phyloP scores from a whole-genome alignment of 2,329 filamentous ascomycete genomes.

The Ascochyta clinopodiicola region DNA sequence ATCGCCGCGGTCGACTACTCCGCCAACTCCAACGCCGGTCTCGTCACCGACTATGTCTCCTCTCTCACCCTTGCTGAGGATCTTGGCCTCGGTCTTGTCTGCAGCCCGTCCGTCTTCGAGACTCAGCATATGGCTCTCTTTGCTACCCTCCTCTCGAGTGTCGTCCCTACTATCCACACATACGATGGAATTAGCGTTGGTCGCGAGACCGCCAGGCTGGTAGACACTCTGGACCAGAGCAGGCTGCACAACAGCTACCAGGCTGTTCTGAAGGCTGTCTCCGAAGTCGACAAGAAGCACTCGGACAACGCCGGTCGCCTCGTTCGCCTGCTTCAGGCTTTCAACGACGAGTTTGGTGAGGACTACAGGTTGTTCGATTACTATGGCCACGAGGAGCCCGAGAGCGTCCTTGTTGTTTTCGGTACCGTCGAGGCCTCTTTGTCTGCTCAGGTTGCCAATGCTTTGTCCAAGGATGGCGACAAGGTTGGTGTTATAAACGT shows the following conservation, averaged over 20 bases:
- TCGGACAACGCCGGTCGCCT: conserved; percentile 75
- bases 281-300: conserved; percentile 70
- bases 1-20: conserved; percentile 89
- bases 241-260: conserved; percentile 74
- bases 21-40: conserved; percentile 66
- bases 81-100: conserved; percentile 83
- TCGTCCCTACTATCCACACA: conserved; percentile 84
- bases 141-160: conserved; percentile 77
- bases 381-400: conserved; percentile 78
- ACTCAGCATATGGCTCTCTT: conserved; percentile 95
- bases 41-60: conserved; percentile 86
- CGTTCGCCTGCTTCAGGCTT: conserved; percentile 71
- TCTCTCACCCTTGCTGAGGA: conserved; percentile 86
- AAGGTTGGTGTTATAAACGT: conserved; percentile 90
- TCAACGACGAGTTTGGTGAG: conserved; percentile 92
- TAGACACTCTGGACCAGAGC: conserved; percentile 78
- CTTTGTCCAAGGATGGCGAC: conserved; percentile 73
- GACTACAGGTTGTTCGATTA: conserved; percentile 95
- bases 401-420: conserved; percentile 87
- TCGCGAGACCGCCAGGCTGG: conserved; percentile 80
- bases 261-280: conserved; percentile 67
- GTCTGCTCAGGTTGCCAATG: conserved; percentile 77
- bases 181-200: conserved; percentile 87
- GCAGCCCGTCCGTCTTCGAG: conserved; percentile 87
- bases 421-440: conserved; percentile 90